Evolutionary conservation across 1,284 basidiomycete species (phyloP), one percentile per base, ranked within the genome.

Genomic region (Laetiporus sulphureus): DNA sequence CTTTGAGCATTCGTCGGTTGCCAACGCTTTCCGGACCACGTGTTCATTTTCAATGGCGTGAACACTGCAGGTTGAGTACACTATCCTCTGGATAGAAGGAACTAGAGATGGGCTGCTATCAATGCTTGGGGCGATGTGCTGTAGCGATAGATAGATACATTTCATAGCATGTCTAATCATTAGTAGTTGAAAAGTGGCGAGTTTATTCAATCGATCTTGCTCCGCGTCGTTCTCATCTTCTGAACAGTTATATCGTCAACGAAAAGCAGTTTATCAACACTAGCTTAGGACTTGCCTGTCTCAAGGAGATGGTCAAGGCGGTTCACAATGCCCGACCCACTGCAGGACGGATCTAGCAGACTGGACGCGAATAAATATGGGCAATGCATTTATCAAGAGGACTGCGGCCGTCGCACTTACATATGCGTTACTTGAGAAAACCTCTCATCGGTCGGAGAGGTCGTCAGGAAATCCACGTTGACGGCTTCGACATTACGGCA

Each of bases 91-190:
- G 3, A 74, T 74, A 2, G 63, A 56, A 0, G 75, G 75, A 55
- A 91, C 88, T 69, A n/a, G n/a, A n/a, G n/a, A n/a, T n/a, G 58
- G 59, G 8, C n/a, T 11, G 6, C 2, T 3, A 8, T 19, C 29
- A n/a, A n/a, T 10, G 19, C 24, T 34, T 43, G 32, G 45, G 29
- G 27, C 12, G 15, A 16, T 30, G 3, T 15, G 7, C 2, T 21
- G 22, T 25, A 33, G 29, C 15, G 18, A 30, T 13, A 5, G 16
- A 21, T 7, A 50, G 22, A 57, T 58, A 91, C 91, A 99, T 60
- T 82, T 83, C 83, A 99, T 92, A 7, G 95, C 95, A 58, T 98
- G 96, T 52, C 78, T 79, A 53, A 99, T 82, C 80, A 98, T 94
- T 61, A 79, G 73, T n/a, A 91, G 71, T 58, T 99, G 96, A 63